phyloP scores from a whole-genome alignment of 305 asterid genomes.

The Ajuga reptans region DNA sequence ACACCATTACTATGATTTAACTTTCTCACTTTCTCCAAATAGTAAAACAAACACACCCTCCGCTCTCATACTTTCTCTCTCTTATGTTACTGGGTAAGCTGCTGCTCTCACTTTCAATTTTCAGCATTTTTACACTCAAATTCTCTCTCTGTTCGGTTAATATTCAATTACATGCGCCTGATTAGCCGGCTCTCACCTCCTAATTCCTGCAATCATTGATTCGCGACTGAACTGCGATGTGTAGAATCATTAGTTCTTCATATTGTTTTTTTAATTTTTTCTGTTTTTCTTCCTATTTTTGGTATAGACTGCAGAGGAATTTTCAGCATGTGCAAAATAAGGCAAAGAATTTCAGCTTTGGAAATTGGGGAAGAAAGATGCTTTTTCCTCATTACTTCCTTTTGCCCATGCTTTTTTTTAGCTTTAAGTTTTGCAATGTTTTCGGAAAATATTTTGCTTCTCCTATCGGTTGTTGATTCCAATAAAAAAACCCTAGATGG shows the following conservation, averaged over 20 bases:
- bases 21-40: conserved; percentile 26
- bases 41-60: conserved; percentile 18
- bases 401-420: background rate
- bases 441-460: conserved; percentile 14
- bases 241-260: background rate
- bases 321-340: background rate
- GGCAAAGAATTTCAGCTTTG: conserved; percentile 11
- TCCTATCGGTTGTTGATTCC: conserved; percentile 29
- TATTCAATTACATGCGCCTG: background rate
- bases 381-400: background rate
- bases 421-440: background rate
- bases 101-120: background rate
- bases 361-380: conserved; percentile 26
- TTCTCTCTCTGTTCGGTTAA: background rate
- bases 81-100: background rate
- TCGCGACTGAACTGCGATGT: background rate
- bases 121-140: background rate
- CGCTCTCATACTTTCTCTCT: background rate
- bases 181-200: background rate
- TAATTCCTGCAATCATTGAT: conserved; percentile 14
- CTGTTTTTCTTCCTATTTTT: conserved; percentile 23
- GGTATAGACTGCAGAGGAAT: conserved; percentile 9
- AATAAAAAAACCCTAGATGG: conserved; percentile 38
- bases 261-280: background rate
- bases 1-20: background rate